Evolutionary conservation across 768 basidiomycete genomes (phyloP), one percentile per base, ranked within the genome.

Genomic region (Mycena leptocephala): DNA sequence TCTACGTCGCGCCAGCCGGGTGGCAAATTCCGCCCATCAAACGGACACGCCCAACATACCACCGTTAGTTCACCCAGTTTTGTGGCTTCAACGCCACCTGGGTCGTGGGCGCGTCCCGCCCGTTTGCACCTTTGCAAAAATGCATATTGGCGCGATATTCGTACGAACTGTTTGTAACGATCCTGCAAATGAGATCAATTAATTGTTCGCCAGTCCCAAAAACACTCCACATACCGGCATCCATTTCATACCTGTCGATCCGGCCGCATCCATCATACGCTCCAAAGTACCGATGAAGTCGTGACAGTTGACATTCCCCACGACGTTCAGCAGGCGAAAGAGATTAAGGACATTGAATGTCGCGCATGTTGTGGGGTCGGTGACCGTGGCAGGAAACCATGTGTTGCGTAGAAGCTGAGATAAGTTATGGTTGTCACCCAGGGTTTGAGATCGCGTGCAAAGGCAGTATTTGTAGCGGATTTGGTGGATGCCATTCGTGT

Each of bases 1-100:
- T 39, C 63, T 5, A 68, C 53, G 18, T 41, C 22, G 39, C 39
- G 51, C 79, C 79, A 80, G 35, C 71, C 64, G 11, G 24, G 35
- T 3, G 80, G 80, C 16, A 80, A 22, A 66, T 81, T 81, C 24
- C 68, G 43, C 2, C 58, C 73, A 7, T 67, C 70, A 18, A 75
- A 61, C 1, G 80, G 81, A 59, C 81, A 81, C 2, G 80, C 75
- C 70, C 79, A 80, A 43, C 81, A 81, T 26, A 37, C 13, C 8
- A 81, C 74, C 14, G 75, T 75, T 14, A 65, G 26, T 20, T 70
- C 80, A 8, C 76, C 69, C 22, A 33, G 51, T 33, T 55, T 37
- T 13, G 75, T 59, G 2, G 33, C 58, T 22, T 65, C 35, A 8
- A 79, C 30, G 46, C 58, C 71, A 35, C 18, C 53, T 5, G 69